Base-by-base conservation (phyloP, 768 basidiomycete species). In the Sarcodon aspratus region DNA sequence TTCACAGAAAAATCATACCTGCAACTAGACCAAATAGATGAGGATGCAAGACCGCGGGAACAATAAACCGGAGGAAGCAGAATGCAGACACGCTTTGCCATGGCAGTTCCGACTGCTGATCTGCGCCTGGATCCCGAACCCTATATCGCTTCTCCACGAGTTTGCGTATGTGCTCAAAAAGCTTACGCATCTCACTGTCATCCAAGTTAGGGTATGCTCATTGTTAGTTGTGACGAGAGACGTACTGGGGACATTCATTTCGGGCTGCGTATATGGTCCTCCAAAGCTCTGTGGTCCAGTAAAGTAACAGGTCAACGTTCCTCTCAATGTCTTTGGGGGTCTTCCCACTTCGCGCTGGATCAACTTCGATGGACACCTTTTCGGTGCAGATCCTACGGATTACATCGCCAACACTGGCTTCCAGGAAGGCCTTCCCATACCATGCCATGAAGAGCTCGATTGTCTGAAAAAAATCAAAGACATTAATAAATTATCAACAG, bases 41-140 rank as follows among this genome's bases (percentile, higher is more conserved):
- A 1, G 91, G 91, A 60, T 88, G 78, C n/a, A 93, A 72, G 50
- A 94, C 85, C 18, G 86, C 91, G 33, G 91, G 92, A 21, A 89
- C 86, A 52, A 94, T 83, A 63, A 93, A 91, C 37, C 91, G 78
- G 38, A 94, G 73, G 65, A 93, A 94, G 60, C 85, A 80, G 60
- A 94, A 93, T 1, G 91, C 90, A 34, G 85, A 88, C 38, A 94
- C 85, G 56, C 84, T 81, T 60, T 91, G 89, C 74, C 78, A 80
- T 33, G 79, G 85, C 33, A 89, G 65, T 33, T 83, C 72, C 1
- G 17, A 9, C 36, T 63, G 66, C 52, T 72, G 74, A 7, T 72
- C 67, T 9, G 63, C 52, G 8, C 54, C 54, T 17, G 68, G 63
- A 38, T 71, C 35, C 38, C 54, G 69, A 21, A 69, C 62, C 44